Percentiles rank a stretch among this genome's conserved stretches.
These are phyloP conservation scores for Eucalyptus regnans DNA, from an alignment of 345 rosid species.

Conservation along the genomic window DNA sequence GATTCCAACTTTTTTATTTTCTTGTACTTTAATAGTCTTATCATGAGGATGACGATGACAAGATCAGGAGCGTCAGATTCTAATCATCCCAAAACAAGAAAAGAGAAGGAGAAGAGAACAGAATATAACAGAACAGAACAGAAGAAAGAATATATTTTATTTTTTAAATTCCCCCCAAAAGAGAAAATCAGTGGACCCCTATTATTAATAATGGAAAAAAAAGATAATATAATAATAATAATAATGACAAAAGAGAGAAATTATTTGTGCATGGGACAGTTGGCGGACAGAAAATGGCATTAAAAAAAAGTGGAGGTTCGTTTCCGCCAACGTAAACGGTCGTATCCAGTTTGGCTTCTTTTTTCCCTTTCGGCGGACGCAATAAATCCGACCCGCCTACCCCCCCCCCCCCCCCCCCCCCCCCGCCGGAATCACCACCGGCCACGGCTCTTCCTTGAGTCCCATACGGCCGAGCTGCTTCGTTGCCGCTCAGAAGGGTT, in stretches of 20 bases:
- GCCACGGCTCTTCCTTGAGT: neutral
- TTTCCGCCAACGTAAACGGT: neutral
- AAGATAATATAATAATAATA: neutral
- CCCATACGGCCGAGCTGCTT: neutral
- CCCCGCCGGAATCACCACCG: neutral
- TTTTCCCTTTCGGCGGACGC: neutral
- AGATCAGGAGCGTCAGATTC: neutral
- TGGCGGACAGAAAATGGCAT: neutral
- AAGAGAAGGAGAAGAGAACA: neutral
- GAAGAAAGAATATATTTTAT: neutral
- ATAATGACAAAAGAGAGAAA: neutral
- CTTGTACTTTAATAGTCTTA: neutral
- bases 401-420: neutral
- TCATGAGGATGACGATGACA: neutral
- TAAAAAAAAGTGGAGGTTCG: neutral
- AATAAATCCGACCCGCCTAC: neutral
- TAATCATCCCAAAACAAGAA: neutral
- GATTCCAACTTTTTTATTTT: neutral
- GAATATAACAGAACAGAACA: neutral
- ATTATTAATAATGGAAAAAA: neutral
- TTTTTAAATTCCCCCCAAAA: neutral
- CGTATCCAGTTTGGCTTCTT: neutral
- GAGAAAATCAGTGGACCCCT: neutral
- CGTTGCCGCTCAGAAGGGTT: rapidly evolving
- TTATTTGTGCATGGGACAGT: neutral